These are phyloP conservation scores for Pseudocercospora macadamiae DNA, from an alignment of 2,329 filamentous ascomycete species.

Conservation along the genomic window DNA sequence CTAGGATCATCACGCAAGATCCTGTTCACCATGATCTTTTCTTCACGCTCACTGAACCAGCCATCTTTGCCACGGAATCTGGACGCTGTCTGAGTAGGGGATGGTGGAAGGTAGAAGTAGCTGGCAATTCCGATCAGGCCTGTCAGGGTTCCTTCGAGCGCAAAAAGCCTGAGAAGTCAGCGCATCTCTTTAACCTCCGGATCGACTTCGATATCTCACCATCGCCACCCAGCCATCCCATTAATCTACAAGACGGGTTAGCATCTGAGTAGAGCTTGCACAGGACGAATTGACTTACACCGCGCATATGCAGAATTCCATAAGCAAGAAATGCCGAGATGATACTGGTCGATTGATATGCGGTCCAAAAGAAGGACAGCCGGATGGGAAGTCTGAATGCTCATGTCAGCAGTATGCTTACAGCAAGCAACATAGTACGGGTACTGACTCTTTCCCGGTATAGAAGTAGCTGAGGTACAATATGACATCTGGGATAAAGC, in stretches of 20 bases:
- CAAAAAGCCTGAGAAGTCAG: slow-evolving; percentile 59
- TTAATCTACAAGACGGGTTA: slow-evolving; percentile 29
- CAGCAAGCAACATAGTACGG: background rate
- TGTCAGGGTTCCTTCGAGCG: slow-evolving; percentile 61
- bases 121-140: slow-evolving; percentile 57
- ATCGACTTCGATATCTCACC: slow-evolving; percentile 36
- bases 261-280: background rate
- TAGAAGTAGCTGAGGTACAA: slow-evolving; percentile 75
- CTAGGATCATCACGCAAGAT: slow-evolving; percentile 64
- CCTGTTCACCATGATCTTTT: slow-evolving; percentile 66
- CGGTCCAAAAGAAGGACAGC: slow-evolving; percentile 71
- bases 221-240: slow-evolving; percentile 55
- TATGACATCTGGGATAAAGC: slow-evolving; percentile 65
- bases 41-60: slow-evolving; percentile 65
- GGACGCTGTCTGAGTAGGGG: slow-evolving; percentile 67
- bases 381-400: slow-evolving; percentile 58
- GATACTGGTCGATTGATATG: slow-evolving; percentile 62
- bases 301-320: slow-evolving; percentile 54
- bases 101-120: slow-evolving; percentile 58
- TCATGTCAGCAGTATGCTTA: background rate
- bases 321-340: slow-evolving; percentile 60
- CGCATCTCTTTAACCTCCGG: too few species aligned
- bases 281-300: slow-evolving; percentile 28
- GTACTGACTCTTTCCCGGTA: slow-evolving; percentile 62
- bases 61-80: slow-evolving; percentile 63